phyloP scores from a whole-genome alignment of 768 basidiomycete genomes.

The Lentinula aciculospora region DNA sequence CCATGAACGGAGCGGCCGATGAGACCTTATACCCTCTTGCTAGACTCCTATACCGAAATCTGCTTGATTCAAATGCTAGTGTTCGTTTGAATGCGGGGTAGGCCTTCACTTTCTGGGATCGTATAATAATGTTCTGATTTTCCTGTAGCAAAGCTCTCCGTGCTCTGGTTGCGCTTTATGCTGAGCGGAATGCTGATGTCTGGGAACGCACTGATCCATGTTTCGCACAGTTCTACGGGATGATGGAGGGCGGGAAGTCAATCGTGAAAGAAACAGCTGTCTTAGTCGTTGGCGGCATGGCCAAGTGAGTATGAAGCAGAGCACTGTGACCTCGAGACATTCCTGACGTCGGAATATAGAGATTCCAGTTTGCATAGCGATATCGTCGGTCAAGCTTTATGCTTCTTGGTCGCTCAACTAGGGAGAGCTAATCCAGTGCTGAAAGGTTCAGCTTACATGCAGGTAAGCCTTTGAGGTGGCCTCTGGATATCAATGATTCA shows the following conservation, averaged over 20 bases:
- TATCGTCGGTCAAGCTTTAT: constrained; percentile 53
- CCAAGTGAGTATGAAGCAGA: constrained; percentile 28
- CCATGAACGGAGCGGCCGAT: constrained; percentile 19
- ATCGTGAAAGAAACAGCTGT: constrained; percentile 59
- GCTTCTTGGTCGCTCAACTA: constrained; percentile 60
- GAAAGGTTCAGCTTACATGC: constrained; percentile 61
- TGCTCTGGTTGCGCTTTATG: constrained; percentile 40
- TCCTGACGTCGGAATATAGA: not conserved
- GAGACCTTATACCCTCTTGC: constrained; percentile 20
- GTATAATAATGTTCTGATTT: not conserved
- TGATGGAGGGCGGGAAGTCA: constrained; percentile 41
- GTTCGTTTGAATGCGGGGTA: constrained; percentile 70
- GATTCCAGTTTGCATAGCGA: constrained; percentile 43
- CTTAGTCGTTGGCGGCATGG: constrained; percentile 53
- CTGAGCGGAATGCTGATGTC: constrained; percentile 23
- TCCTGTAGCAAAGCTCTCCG: constrained; percentile 39
- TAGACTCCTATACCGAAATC: constrained; percentile 36
- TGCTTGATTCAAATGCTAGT: constrained; percentile 49
- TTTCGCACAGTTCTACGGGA: constrained; percentile 40
- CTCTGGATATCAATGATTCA: constrained; percentile 10
- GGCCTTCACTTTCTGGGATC: constrained; percentile 13
- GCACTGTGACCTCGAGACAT: not conserved
- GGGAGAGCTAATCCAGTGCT: constrained; percentile 64
- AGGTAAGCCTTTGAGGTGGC: constrained; percentile 35
- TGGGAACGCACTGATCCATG: constrained; percentile 30